Conservation (phyloP, 176 grass and related monocot genomes). For the Cenchrus purpureus region DNA sequence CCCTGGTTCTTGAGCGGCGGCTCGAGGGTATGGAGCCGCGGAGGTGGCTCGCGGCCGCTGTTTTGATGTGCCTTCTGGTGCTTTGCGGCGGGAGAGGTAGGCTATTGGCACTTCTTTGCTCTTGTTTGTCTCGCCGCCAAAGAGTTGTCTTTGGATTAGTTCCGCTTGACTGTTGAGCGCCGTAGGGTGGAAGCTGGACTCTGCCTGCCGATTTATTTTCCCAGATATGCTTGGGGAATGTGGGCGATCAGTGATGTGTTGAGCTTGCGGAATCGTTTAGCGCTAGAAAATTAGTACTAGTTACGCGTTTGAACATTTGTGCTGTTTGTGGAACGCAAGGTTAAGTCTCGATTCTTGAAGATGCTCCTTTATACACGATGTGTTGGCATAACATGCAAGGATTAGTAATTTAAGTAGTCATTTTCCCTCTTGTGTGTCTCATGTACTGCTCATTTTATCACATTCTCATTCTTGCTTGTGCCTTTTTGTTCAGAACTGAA, state of each 20-base stretch:
- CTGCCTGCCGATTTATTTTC: not conserved
- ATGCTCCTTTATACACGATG: not conserved
- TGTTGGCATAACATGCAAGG: not conserved
- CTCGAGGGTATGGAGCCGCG: conserved; percentile 50
- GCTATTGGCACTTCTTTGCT: not conserved
- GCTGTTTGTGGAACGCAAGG: not conserved
- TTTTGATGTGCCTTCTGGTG: conserved; percentile 50
- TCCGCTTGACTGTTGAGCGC: not conserved
- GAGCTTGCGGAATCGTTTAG: not conserved
- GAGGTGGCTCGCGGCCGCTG: conserved; percentile 35
- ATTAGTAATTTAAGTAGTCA: not conserved
- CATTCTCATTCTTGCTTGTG: conserved; percentile 11
- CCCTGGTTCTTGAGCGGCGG: not conserved
- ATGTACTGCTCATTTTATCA: not conserved
- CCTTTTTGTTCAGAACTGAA: conserved; percentile 56
- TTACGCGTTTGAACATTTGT: not conserved
- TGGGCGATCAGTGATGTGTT: not conserved
- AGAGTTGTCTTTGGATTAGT: not conserved
- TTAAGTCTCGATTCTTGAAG: not conserved
- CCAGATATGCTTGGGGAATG: conserved; percentile 3
- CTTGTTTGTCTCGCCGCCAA: not conserved
- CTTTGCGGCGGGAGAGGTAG: conserved; percentile 68
- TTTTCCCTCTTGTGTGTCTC: not conserved
- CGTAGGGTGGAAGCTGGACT: not conserved
- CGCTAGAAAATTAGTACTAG: not conserved